Evolutionary conservation across 1,139 yeast species (phyloP), one percentile per base, ranked within the genome.

Genomic region (Kurtzmaniella quercitrusa): DNA sequence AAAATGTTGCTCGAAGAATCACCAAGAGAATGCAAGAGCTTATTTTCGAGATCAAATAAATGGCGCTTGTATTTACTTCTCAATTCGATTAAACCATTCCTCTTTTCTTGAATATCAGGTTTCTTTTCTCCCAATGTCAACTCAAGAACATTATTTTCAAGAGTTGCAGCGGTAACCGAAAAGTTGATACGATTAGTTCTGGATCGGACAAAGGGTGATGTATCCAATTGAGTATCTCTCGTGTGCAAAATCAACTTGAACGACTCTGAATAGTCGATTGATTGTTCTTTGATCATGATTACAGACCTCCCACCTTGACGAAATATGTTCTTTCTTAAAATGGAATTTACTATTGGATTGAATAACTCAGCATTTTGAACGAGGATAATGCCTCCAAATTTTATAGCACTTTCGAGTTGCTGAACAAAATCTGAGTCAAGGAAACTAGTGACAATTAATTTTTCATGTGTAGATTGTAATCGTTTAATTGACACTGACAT

Each of bases 371-470:
- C 88, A 60, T 91, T 94, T 51, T 79, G 80, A 23, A 91, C 74
- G 11, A 91, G 57, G 8, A 91, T 66, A 0, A 76, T 56, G 3
- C 88, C 89, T 7, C 98, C 98, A 68, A 91, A 91, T 47, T 94
- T 68, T 21, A 91, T 60, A 0, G 95, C 83, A 55, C 88, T 85
- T 56, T 88, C 96, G 20, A 91, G 60, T 42, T 80, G 86, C 52
- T 80, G 84, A 3, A 76, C 58, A 57, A 84, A 86, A 0, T 84
- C 77, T n/a, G 75, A 77, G 52, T 85, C 88, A 42, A 84, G 60
- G 55, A 89, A 91, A 50, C 94, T 86, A 0, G 96, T 78, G 0
- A 79, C 57, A 0, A 74, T 65, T 2, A 84, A 57, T 40, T 71
- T 73, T 33, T 68, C 65, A 1, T 28, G 21, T 7, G 6, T 16